These are phyloP conservation scores for Dryas alaskensis DNA, from an alignment of 306 rosid species.

Conservation along the genomic window DNA sequence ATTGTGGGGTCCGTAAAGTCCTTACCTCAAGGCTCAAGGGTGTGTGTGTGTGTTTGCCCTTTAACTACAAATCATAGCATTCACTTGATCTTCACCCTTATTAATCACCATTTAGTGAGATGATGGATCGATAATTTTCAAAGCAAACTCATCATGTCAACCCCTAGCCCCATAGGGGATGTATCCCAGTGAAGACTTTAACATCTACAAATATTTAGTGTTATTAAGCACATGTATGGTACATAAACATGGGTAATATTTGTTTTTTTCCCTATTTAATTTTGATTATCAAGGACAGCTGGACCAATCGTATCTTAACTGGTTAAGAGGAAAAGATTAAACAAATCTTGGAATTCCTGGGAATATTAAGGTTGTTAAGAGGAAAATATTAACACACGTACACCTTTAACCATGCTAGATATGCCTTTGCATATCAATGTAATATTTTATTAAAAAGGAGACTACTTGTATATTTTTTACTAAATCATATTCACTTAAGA, in stretches of 20 bases:
- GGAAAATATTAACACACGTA: too few relatives aligned
- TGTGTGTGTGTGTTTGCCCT: constrained; percentile 25
- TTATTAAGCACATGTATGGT: too few relatives aligned
- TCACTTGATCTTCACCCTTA: constrained; percentile 23
- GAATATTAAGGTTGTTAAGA: neutral
- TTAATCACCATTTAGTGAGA: constrained; percentile 7
- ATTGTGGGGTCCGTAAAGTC: constrained; percentile 45
- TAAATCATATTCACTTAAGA: too few relatives aligned
- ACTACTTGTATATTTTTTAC: neutral
- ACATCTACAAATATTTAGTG: too few relatives aligned
- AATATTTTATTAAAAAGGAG: neutral
- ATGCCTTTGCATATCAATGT: neutral
- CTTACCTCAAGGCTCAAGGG: constrained; percentile 26
- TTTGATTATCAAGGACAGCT: constrained; percentile 4
- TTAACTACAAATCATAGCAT: constrained; percentile 38
- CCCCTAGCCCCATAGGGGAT: constrained; percentile 33
- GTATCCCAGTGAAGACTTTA: constrained; percentile 12
- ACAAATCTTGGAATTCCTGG: constrained; percentile 17
- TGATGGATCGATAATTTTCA: constrained; percentile 12
- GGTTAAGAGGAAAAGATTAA: neutral
- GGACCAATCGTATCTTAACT: neutral
- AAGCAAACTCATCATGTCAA: constrained; percentile 44
- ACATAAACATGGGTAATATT: neutral
- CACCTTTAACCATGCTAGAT: too few relatives aligned
- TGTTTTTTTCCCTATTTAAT: neutral